Base-by-base conservation (phyloP, 257 asterid genomes). In the Datura wrightii region DNA sequence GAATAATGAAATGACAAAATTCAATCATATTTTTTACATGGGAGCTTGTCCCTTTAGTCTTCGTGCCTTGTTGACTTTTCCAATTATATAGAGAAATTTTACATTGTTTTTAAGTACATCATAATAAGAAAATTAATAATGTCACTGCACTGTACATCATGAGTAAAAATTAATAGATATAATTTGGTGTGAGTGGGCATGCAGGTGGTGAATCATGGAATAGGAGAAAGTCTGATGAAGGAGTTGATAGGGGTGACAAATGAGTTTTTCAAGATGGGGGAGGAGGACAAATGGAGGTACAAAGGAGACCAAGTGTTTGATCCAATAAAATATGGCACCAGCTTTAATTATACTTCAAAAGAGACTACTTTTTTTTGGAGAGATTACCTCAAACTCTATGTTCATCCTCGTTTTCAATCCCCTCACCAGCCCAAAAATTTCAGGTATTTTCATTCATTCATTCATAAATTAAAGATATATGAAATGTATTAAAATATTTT, bases 281-380 rank as follows among this genome's bases (percentile, higher is more conserved):
- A 94, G 63, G 96, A 90, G 67, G 98, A 94, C 8, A 95, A 95
- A 89, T 90, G 89, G 0, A 86, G 84, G 15, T 92, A 88, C 79
- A 83, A 89, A 81, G 93, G 95, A 0, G 70, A 89, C 79, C 76
- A 92, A 59, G 93, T 93, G 4, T 39, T 90, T 76, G 92, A 91
- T 66, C 96, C 96, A 14, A 89, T 95, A n/a, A 89, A 96, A 83
- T 93, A 86, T 55, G 98, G 98, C 11, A 94, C 98, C 48, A 95
- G 98, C 91, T 93, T 92, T 85, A 94, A 94, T 72, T 72, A 6
- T 78, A 69, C 93, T 53, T 87, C 90, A 0, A 90, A 79, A 14
- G 98, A 95, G 18, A 69, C 69, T 46, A 48, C 83, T 13, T 86
- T 84, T 62, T 90, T 87, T 83, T 95, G 98, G 98, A 92, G 97